Evolutionary conservation across 2,329 filamentous ascomycete species (phyloP), one percentile per base, ranked within the genome.

Genomic region (Chaetomium globosum): DNA sequence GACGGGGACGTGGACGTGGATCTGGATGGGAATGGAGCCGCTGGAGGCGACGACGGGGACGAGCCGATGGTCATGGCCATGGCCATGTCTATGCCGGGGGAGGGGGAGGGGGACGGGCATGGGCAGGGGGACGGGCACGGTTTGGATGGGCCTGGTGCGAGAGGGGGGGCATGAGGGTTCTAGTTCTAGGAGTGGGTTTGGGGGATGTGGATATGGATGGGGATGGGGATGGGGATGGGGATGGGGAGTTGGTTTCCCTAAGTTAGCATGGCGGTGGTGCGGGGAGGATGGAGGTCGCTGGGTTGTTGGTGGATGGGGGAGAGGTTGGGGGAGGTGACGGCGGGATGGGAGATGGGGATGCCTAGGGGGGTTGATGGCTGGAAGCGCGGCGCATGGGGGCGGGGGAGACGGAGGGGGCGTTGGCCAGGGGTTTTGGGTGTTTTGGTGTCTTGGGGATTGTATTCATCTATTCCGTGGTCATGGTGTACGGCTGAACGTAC

Each of bases 1-100:
- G 79, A 82, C 0, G 80, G 81, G 1, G 75, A 71, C 8, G 59
- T 65, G 12, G 58, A 63, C 12, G 23, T 12, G 2, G 16, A 39
- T 12, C 3, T 16, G 39, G 39, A 43, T 5, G 16, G 39, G 39
- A 16, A 43, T 6, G 39, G 36, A 3, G 13, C 3, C 12, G 3
- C 3, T 13, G 3, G 36, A 16, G 13, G 16, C 13, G 36, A 13
- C 12, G 36, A 39, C 13, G 36, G 36, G 13, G 36, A 39, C 13
- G 3, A 43, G 16, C 39, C 39, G 39, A 43, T 43, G 39, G 39
- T 6, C 7, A 43, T 43, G 39, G 16, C 39, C 4, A 43, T 39
- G 36, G 2, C 36, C 3, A 39, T 39, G 36, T 13, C 13, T 6
- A 39, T 43, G 39, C 39, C 16, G n/a, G 19, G 39, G 3, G 4